Evolutionary conservation across 305 asterid species (phyloP).

Genomic region (Rubia balearica): DNA sequence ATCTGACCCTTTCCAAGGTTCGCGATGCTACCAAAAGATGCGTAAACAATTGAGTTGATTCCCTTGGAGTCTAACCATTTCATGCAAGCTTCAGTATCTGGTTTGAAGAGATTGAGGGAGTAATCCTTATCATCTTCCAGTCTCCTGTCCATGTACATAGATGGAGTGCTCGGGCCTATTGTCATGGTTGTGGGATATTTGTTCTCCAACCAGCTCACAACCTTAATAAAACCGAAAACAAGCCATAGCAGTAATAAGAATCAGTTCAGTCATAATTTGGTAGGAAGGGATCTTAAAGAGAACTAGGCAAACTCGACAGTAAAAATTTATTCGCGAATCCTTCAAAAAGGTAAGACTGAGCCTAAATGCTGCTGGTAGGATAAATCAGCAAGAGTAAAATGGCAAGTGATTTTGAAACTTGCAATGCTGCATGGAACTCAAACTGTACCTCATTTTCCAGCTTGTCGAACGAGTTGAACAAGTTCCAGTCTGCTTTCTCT

Average conservation of each 20-base stretch:
- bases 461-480: slow-evolving; percentile 34
- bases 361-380: too few species aligned
- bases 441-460: slow-evolving; percentile 32
- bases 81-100: slow-evolving; percentile 24
- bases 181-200: slow-evolving; percentile 10
- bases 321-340: too few species aligned
- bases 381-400: too few species aligned
- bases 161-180: slow-evolving; percentile 4
- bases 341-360: too few species aligned
- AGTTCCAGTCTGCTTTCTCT: slow-evolving; percentile 31
- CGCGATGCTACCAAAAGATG: slow-evolving; percentile 51
- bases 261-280: not conserved
- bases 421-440: too few species aligned
- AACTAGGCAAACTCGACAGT: not conserved
- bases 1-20: slow-evolving; percentile 31
- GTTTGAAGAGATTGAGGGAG: slow-evolving; percentile 27
- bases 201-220: slow-evolving; percentile 14
- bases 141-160: not conserved
- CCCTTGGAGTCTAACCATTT: slow-evolving; percentile 41
- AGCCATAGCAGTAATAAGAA: not conserved
- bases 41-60: slow-evolving; percentile 39
- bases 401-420: too few species aligned
- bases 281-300: not conserved
- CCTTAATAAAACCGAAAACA: not conserved
- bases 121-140: slow-evolving; percentile 24